Evolutionary conservation across 2,329 filamentous ascomycete genomes (phyloP), one percentile per base, ranked within the genome.

Genomic region (Arthrinium puccinioides): DNA sequence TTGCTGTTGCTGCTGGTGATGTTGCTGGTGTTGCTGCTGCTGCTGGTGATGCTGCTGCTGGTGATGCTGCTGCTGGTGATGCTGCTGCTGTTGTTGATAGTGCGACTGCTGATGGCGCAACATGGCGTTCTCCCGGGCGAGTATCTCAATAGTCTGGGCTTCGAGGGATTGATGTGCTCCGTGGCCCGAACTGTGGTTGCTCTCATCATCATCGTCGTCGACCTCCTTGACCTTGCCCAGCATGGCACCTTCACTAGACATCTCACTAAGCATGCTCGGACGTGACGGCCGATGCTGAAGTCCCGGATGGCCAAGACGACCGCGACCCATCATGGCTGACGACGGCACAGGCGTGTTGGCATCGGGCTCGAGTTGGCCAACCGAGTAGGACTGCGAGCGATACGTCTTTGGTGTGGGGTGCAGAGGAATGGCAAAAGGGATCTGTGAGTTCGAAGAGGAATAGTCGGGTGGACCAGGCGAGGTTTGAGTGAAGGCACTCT

Each of bases 331-430:
- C 16, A 71, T 62, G 4, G 72, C 61, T 4, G 73, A 64, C 4
- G 70, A 57, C 39, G 60, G 64, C 56, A 71, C 61, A 11, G 63
- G 50, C 4, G 52, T 52, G 11, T 62, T 52, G 2, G 62, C 62
- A 41, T 90, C 85, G 1, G 81, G 74, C 37, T 95, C 88, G 43
- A 88, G 69, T 56, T 96, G 89, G 5, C 89, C 89, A 32, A 94
- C 90, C 0, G 90, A 97, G 60, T 97, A 97, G 5, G 92, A 97
- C 60, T 96, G 87, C 6, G 92, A 98, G 29, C 92, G 82, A 51
- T 94, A 92, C 1, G 87, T 88, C 61, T 97, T 97, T 2, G 86
- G 86, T 0, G 87, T 92, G 1, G 90, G 88, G 45, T 94, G 86
- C 15, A 94, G 70, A 4, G 88, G 88, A 47, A 94, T 94, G 6